Base-by-base conservation (phyloP, 2,329 filamentous ascomycete genomes). In the Domatiomyces globalis region DNA sequence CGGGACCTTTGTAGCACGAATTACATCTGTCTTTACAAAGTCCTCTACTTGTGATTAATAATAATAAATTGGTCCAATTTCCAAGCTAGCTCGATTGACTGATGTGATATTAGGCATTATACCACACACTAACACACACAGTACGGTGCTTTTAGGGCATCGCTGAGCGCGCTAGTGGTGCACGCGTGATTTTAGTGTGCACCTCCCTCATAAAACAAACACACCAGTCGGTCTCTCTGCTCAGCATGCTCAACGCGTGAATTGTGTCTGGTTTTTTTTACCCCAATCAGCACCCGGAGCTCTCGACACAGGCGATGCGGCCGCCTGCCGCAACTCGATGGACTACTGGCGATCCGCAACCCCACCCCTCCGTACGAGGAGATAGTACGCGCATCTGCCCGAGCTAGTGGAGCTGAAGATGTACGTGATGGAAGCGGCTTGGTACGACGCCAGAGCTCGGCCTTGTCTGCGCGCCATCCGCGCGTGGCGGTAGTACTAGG, bases 401-500 rank as follows among this genome's bases (percentile, higher is more conserved):
- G 22, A 19, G 44, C 25, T 15, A 27, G 19, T 10, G 9, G 15
- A 45, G 43, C 19, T 19, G 43, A 22, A 45, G 10, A 39, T 39
- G 33, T 7, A 10, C 33, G 50, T 48, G 17, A 36, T 25, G 22
- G 5, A 20, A 44, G 25, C 36, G 9, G 45, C n/a, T 9, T 18
- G 27, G 12, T 17, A 5, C 18, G 29, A 18, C 18, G 19, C 33
- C 33, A 39, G 9, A 39, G 33, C 33, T 39, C 33, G 33, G 33
- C 33, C 33, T 15, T 39, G 33, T 39, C 33, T 39, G 66, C 69
- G 49, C 73, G 87, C 44, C 84, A 88, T 62, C 85, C 85, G 10
- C 84, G 85, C 51, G 80, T 90, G 51, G 85, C 85, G 56, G 84
- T 88, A 60, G 77, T 87, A 29, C 75, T 90, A 46, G 85, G 85